Evolutionary conservation across 2,329 filamentous ascomycete genomes (phyloP).

Genomic region (Alternaria panax): DNA sequence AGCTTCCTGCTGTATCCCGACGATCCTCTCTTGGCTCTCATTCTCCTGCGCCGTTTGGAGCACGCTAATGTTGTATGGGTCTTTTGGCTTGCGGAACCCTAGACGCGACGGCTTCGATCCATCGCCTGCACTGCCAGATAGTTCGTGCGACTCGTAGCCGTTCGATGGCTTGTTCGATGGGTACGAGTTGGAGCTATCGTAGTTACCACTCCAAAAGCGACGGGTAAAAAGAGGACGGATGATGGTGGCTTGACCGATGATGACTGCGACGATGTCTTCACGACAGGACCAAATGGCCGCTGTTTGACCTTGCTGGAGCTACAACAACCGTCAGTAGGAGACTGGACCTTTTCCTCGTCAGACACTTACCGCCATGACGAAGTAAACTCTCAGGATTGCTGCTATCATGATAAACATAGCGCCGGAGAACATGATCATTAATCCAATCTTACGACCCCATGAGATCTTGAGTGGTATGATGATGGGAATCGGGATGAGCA

Average conservation of each 20-base stretch:
- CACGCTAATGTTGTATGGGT: constrained; percentile 23
- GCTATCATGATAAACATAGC: constrained; percentile 49
- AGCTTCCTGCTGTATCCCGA: background rate
- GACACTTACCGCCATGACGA: constrained; percentile 40
- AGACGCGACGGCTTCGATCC: constrained; percentile 1
- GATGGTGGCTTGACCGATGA: constrained; percentile 51
- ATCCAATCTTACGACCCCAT: constrained; percentile 37
- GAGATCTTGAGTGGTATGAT: constrained; percentile 40
- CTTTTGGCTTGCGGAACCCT: constrained; percentile 18
- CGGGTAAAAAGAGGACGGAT: constrained; percentile 35
- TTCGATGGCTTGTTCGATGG: constrained; percentile 8
- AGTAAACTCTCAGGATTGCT: constrained; percentile 33
- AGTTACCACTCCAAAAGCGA: constrained; percentile 17
- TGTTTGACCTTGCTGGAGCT: constrained; percentile 22
- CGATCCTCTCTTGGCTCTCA: constrained; percentile 26
- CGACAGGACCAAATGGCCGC: constrained; percentile 51
- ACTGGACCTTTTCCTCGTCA: background rate
- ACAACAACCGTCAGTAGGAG: background rate
- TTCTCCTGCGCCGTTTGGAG: constrained; percentile 15
- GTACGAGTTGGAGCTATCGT: constrained; percentile 7
- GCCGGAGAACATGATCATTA: constrained; percentile 44
- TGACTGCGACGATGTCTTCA: constrained; percentile 51
- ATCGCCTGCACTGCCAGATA: background rate
- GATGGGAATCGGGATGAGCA: constrained; percentile 48
- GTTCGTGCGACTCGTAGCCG: constrained; percentile 15